Base-by-base conservation (phyloP, 768 basidiomycete genomes). In the Auricularia cornea region DNA sequence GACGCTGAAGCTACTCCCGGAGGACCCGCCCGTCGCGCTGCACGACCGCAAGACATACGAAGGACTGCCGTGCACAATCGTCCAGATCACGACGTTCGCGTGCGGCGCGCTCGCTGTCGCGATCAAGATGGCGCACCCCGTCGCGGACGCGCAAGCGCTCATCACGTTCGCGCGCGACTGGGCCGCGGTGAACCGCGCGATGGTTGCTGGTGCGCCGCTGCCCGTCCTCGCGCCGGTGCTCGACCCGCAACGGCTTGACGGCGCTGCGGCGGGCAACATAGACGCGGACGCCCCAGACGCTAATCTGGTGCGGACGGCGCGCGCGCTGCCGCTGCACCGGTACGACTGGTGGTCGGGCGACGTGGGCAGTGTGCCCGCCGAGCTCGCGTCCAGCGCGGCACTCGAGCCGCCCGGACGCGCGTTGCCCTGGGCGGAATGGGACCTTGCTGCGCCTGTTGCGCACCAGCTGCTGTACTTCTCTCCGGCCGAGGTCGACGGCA, bases 91-190 rank as follows among this genome's bases (percentile, higher is more conserved):
- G 3, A 69, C 63, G 2, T 73, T 77, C 61, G 64, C 68, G n/a
- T 48, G 44, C 23, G 69, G 69, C 23, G 72, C 69, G 2, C 56
- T 72, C 16, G 70, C 70, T 3, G 69, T 77, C 32, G 73, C 69
- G 14, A 59, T 75, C n/a, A 73, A 74, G 68, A 60, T 75, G 29
- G 70, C 71, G 5, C 77, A 77, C 60, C 68, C 72, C 1, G 48
- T 78, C 6, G 77, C 74, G 6, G 77, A 78, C 62, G 77, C 76
- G 10, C 75, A 75, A 38, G 70, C 75, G 2, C 59, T 78, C 62
- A 59, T 71, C 18, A 68, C 67, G 10, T 78, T 78, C 62, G 66
- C 72, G 23, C 69, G 71, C n/a, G 72, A 75, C 63, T 78, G 77
- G 77, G 72, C 73, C 18, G 59, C 66, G 1, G 64, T 73, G 16